Conservation (phyloP, 75 land plant species). For the Larix kaempferi region DNA sequence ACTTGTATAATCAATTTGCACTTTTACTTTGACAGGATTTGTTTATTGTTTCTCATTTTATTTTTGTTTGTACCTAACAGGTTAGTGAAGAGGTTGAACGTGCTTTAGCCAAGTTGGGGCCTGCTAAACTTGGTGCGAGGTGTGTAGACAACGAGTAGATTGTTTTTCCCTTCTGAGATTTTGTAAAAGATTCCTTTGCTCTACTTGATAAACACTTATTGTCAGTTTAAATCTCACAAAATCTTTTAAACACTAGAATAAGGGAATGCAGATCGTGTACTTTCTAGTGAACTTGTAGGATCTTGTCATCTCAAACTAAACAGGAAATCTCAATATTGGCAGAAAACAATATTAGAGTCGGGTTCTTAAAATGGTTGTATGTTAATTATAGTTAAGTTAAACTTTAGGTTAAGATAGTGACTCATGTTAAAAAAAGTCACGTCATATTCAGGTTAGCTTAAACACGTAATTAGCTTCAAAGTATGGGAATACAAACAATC, state of each 20-base stretch:
- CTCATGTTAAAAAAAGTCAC: too few species aligned
- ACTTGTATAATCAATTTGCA: too few species aligned
- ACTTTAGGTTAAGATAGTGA: too few species aligned
- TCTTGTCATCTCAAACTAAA: not conserved
- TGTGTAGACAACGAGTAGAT: constrained; percentile 10
- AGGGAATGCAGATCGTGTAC: too few species aligned
- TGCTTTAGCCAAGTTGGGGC: constrained; percentile 82
- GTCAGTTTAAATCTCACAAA: not conserved
- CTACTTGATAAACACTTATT: not conserved
- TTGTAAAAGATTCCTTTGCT: not conserved
- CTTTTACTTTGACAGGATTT: not conserved
- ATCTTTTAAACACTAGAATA: too few species aligned
- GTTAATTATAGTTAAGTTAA: too few species aligned
- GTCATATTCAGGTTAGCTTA: too few species aligned
- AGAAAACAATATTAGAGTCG: too few species aligned
- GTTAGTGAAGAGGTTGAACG: constrained; percentile 99
- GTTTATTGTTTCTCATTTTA: not conserved
- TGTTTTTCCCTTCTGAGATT: not conserved
- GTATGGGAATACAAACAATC: too few species aligned
- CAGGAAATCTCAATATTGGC: not conserved
- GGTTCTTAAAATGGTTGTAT: too few species aligned
- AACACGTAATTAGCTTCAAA: too few species aligned
- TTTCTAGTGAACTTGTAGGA: too few species aligned
- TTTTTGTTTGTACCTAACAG: constrained; percentile 31
- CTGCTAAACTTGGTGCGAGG: constrained; percentile 65